Evolutionary conservation across 225 moss, liverwort and hornwort species (phyloP).

Genomic region (Sphagnum tenellum): DNA sequence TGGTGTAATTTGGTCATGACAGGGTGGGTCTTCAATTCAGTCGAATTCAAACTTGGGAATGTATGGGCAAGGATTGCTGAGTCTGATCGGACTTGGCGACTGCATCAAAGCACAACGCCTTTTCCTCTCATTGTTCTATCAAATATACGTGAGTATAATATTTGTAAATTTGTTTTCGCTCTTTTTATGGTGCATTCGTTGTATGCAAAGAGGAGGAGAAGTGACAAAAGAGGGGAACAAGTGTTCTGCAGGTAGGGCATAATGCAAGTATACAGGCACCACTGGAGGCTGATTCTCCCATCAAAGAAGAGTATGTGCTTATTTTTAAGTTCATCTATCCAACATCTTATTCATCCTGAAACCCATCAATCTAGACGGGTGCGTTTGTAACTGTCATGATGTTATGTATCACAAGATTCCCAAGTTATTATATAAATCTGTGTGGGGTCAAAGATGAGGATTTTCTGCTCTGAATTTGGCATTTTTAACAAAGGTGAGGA

Average conservation of each 20-base stretch:
- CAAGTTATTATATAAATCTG: too few species aligned
- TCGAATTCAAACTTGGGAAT: slow-evolving; percentile 84
- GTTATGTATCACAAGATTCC: too few species aligned
- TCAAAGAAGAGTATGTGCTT: slow-evolving; percentile 70
- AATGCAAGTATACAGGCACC: slow-evolving; percentile 86
- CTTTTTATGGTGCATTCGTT: too few species aligned
- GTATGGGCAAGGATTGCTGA: slow-evolving; percentile 91
- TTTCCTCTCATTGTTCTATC: slow-evolving; percentile 84
- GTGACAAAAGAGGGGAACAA: too few species aligned
- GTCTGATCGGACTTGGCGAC: slow-evolving; percentile 72
- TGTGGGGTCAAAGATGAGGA: too few species aligned
- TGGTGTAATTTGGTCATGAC: slow-evolving; percentile 7
- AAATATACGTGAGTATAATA: slow-evolving; percentile 51
- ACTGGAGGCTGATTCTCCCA: slow-evolving; percentile 75
- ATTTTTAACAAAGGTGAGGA: too few species aligned
- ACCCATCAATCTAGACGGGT: too few species aligned
- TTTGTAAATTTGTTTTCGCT: too few species aligned
- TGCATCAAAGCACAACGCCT: slow-evolving; percentile 70
- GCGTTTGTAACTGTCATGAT: too few species aligned
- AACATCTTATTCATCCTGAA: too few species aligned
- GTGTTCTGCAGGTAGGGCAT: slow-evolving; percentile 50
- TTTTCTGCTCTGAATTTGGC: too few species aligned
- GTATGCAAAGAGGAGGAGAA: too few species aligned
- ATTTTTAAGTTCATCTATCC: neutral
- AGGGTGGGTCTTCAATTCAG: slow-evolving; percentile 80